Conservation (phyloP, 106 monocot species). For the Platanthera guangdongensis region DNA sequence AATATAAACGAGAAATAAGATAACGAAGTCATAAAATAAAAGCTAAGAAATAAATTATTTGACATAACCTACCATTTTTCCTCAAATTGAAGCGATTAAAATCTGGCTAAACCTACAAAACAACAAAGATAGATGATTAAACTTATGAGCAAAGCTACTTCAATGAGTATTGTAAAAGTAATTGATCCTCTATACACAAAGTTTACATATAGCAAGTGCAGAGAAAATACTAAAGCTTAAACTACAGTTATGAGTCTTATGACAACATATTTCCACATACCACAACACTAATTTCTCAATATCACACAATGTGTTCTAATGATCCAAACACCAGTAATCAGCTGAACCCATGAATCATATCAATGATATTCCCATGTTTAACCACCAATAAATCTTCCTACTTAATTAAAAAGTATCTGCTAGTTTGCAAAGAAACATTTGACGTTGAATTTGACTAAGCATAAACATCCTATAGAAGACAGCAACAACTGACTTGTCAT, state of each 20-base stretch:
- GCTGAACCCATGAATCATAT: no score
- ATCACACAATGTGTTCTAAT: no score
- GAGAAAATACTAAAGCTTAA: background rate
- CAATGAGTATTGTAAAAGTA: slow-evolving; percentile 1
- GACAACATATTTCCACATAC: no score
- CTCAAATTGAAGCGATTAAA: background rate
- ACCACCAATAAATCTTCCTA: no score
- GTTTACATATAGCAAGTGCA: background rate
- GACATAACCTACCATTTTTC: background rate
- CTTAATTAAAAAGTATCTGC: no score
- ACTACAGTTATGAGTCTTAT: background rate
- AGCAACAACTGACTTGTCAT: no score
- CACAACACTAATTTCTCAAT: no score
- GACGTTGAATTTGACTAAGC: no score
- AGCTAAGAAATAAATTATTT: background rate
- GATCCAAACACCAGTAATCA: no score
- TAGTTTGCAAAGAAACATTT: no score
- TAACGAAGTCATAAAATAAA: background rate
- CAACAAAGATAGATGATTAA: background rate
- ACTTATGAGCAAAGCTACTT: background rate
- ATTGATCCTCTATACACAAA: background rate
- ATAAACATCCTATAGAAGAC: no score
- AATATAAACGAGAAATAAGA: background rate
- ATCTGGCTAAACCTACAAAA: background rate
- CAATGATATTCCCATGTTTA: no score